These are phyloP conservation scores for Rhododendron williamsianum DNA, from an alignment of 148 eudicot species.

Conservation along the genomic window DNA sequence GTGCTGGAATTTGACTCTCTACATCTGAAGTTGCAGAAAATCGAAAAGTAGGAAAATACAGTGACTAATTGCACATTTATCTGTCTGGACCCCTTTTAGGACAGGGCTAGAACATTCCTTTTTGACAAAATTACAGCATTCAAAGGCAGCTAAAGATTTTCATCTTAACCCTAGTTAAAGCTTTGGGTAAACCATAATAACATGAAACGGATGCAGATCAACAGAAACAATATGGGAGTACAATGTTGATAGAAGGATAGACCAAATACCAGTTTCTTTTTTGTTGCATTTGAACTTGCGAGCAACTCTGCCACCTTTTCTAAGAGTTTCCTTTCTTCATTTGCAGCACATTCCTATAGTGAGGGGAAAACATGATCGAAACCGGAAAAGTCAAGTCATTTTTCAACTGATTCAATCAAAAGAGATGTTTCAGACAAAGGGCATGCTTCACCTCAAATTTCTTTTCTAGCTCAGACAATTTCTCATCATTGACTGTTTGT, in stretches of 20 bases:
- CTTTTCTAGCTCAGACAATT: slow-evolving; percentile 77
- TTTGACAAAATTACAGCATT: slow-evolving; percentile 2
- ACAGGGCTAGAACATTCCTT: neutral
- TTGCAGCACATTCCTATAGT: slow-evolving; percentile 81
- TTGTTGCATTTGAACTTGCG: slow-evolving; percentile 89
- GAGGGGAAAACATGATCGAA: slow-evolving; percentile 2
- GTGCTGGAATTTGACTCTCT: neutral
- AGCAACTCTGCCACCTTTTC: slow-evolving; percentile 92
- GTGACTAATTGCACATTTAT: neutral
- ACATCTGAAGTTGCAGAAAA: neutral
- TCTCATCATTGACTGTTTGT: slow-evolving; percentile 64
- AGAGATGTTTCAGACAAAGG: neutral
- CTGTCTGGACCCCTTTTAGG: neutral
- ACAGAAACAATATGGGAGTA: neutral
- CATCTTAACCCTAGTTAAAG: neutral
- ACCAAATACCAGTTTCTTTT: slow-evolving; percentile 70
- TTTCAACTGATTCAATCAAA: slow-evolving; percentile 9
- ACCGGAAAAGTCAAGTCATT: neutral
- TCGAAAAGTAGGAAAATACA: neutral
- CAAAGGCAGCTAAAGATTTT: neutral
- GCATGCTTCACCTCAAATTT: slow-evolving; percentile 67
- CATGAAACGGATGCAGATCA: neutral
- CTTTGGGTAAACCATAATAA: neutral
- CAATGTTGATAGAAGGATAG: neutral
- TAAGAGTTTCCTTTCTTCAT: slow-evolving; percentile 76